Percentiles rank a stretch among this genome's conserved stretches.
Conservation (phyloP, 352 stramenopile species). For the Phytophthora ohioensis region DNA sequence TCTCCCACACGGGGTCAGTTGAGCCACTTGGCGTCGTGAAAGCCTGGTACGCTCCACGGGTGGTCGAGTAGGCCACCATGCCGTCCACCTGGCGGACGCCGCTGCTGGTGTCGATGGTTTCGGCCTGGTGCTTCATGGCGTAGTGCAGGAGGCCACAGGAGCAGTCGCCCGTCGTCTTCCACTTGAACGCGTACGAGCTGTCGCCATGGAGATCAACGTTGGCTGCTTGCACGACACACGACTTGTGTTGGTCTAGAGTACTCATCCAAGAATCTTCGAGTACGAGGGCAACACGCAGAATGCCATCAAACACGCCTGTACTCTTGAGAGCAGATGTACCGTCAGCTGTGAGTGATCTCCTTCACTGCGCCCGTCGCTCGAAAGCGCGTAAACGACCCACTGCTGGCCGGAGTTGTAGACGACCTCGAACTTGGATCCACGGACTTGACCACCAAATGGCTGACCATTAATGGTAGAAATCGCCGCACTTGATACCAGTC, state of each 20-base stretch:
- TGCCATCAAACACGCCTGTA: constrained; percentile 48
- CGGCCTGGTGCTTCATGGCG: constrained; percentile 59
- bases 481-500: constrained; percentile 45
- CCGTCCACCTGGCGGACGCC: constrained; percentile 42
- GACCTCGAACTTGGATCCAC: constrained; percentile 58
- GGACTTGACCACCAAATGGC: constrained; percentile 30
- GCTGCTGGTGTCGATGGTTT: constrained; percentile 50
- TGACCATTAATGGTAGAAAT: constrained; percentile 63
- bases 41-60: constrained; percentile 56
- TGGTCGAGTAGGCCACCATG: constrained; percentile 60
- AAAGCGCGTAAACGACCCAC: constrained; percentile 68
- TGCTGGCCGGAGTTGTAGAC: constrained; percentile 62
- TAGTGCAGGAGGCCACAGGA: constrained; percentile 64
- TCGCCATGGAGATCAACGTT: constrained; percentile 54
- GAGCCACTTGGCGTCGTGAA: constrained; percentile 42
- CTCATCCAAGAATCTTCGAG: constrained; percentile 46
- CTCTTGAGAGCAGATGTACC: constrained; percentile 48
- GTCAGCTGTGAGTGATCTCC: constrained; percentile 48
- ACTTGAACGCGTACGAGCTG: constrained; percentile 61
- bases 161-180: constrained; percentile 67
- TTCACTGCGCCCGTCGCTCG: constrained; percentile 49
- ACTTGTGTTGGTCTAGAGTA: constrained; percentile 58
- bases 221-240: constrained; percentile 56
- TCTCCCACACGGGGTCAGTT: constrained; percentile 43
- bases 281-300: constrained; percentile 57